Percentiles rank a stretch among this genome's conserved stretches.
Evolutionary conservation across 768 basidiomycete species (phyloP).

Genomic region (Glaciozyma martinii): DNA sequence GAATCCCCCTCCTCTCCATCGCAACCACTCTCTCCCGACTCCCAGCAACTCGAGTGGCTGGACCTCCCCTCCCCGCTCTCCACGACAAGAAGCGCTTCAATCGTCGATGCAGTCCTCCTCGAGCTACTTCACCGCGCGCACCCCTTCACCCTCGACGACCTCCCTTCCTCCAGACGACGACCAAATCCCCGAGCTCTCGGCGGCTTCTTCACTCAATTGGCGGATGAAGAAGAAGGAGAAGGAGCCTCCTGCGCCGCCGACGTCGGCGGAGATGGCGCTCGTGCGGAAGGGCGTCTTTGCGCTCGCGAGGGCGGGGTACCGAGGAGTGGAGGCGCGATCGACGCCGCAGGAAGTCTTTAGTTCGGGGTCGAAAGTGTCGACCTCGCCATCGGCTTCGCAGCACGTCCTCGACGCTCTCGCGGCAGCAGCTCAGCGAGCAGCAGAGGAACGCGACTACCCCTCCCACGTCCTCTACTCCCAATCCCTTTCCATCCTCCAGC

Average conservation of each 20-base stretch:
- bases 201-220: neutral
- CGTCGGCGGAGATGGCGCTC: neutral
- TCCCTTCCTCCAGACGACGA: neutral
- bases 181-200: neutral
- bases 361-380: no score
- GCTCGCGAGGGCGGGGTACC: neutral
- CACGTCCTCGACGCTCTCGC: neutral
- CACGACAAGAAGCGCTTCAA: neutral
- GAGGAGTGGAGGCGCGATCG: neutral
- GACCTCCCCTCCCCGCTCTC: neutral
- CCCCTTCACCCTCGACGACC: neutral
- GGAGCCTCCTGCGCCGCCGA: neutral
- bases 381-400: neutral
- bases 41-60: neutral
- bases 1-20: neutral
- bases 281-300: neutral
- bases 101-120: neutral
- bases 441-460: neutral
- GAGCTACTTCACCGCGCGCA: neutral
- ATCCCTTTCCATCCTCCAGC: neutral
- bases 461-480: neutral
- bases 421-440: neutral
- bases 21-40: neutral
- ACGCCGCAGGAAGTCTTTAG: neutral
- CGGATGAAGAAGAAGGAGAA: neutral